Percentiles rank a stretch among this genome's conserved stretches.
phyloP scores from a whole-genome alignment of 768 basidiomycete species.

The Rhodotorula sphaerocarpa region DNA sequence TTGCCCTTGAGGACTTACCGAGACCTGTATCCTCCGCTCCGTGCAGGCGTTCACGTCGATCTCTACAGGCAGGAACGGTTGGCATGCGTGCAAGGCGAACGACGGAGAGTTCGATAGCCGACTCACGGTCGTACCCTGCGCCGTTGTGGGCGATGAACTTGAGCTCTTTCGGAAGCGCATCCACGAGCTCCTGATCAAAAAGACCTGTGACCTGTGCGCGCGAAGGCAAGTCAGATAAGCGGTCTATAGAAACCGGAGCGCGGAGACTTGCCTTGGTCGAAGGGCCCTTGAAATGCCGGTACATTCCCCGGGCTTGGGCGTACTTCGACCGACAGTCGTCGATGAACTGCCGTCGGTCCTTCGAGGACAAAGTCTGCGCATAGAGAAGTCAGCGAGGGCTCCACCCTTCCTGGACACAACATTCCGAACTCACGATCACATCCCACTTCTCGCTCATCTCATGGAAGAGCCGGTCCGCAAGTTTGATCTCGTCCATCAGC shows the following conservation, averaged over 20 bases:
- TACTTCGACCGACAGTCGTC: slow-evolving; percentile 59
- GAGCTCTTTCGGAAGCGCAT: slow-evolving; percentile 57
- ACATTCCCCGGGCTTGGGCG: slow-evolving; percentile 63
- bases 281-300: slow-evolving; percentile 56
- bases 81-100: not conserved
- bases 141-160: slow-evolving; percentile 89
- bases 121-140: slow-evolving; percentile 70
- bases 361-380: slow-evolving; percentile 51
- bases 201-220: slow-evolving; percentile 53
- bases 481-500: not conserved
- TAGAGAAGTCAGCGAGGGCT: too few species aligned
- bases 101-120: not conserved
- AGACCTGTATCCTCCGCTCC: slow-evolving; percentile 6
- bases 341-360: slow-evolving; percentile 56
- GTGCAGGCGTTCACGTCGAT: slow-evolving; percentile 26
- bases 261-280: slow-evolving; percentile 46
- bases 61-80: not conserved
- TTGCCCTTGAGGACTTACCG: too few species aligned
- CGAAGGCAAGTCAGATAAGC: too few species aligned
- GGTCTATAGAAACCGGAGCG: too few species aligned
- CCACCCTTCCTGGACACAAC: too few species aligned
- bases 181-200: slow-evolving; percentile 71
- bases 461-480: not conserved
- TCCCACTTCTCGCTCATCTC: slow-evolving; percentile 53
- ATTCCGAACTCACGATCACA: slow-evolving; percentile 69